Evolutionary conservation across 2,329 filamentous ascomycete genomes (phyloP).

Genomic region (Fonsecaea pedrosoi): DNA sequence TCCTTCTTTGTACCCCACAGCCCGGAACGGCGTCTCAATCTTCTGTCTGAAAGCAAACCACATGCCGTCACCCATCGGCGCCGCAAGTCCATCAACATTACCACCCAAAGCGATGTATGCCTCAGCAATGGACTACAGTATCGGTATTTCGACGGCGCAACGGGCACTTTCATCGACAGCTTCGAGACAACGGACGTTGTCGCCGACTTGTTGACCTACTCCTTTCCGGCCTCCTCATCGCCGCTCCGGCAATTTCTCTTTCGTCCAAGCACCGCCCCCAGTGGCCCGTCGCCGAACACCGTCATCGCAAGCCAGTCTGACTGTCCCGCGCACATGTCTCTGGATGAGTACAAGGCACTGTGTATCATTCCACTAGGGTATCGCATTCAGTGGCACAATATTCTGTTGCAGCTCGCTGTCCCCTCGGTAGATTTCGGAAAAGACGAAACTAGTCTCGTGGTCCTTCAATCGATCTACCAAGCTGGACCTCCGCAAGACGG

Average conservation of each 20-base stretch:
- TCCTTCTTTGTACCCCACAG: constrained; percentile 3
- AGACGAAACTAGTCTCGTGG: constrained; percentile 54
- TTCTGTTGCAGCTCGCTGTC: constrained; percentile 58
- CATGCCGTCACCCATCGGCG: constrained; percentile 34
- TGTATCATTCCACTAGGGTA: constrained; percentile 56
- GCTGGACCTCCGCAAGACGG: not conserved
- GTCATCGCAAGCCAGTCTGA: constrained; percentile 58
- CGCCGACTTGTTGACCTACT: constrained; percentile 13
- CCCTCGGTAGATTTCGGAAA: constrained; percentile 60
- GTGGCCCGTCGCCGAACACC: constrained; percentile 52
- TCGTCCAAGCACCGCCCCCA: constrained; percentile 37
- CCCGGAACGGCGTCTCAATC: not conserved
- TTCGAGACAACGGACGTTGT: not conserved
- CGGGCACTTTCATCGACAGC: not conserved
- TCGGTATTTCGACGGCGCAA: constrained; percentile 42
- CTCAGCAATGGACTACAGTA: constrained; percentile 56
- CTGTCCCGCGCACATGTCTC: constrained; percentile 57
- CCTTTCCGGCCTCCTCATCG: constrained; percentile 36
- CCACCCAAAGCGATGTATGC: constrained; percentile 49
- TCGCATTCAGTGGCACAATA: constrained; percentile 63
- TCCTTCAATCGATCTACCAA: constrained; percentile 52
- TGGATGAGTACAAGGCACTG: constrained; percentile 64
- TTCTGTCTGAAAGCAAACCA: constrained; percentile 20
- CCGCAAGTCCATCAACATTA: not conserved
- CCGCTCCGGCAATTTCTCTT: constrained; percentile 52